Percentiles rank a stretch among this genome's conserved stretches.
These are phyloP conservation scores for Huntiella abstrusa DNA, from an alignment of 2,329 filamentous ascomycete species.

Conservation along the genomic window DNA sequence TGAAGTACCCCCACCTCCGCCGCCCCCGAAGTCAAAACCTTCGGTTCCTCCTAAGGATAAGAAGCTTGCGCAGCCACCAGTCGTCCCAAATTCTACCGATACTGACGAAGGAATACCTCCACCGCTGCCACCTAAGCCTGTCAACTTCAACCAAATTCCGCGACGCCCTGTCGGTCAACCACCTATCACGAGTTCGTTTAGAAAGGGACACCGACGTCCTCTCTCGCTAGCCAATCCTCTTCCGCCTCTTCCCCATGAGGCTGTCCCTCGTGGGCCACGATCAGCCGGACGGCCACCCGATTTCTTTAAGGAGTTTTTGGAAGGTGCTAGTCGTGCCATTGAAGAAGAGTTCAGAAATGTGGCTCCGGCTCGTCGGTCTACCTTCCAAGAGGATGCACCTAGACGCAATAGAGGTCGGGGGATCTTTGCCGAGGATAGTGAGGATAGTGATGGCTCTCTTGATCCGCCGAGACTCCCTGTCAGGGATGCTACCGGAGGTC, in stretches of 20 bases:
- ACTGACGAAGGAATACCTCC: not conserved
- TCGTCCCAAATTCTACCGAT: not conserved
- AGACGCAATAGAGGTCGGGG: not conserved
- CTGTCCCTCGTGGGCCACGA: not conserved
- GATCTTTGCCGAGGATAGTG: slow-evolving; percentile 2
- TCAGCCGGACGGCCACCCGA: not conserved
- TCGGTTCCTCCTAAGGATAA: not conserved
- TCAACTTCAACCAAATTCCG: not conserved
- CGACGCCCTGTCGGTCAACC: not conserved
- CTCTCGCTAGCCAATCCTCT: not conserved
- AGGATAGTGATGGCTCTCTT: slow-evolving; percentile 1
- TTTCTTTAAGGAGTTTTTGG: slow-evolving; percentile 1
- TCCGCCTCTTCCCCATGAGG: not conserved
- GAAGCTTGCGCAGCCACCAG: not conserved
- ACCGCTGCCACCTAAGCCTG: not conserved
- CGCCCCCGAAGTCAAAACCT: slow-evolving; percentile 5
- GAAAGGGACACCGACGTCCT: not conserved
- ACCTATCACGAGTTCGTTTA: not conserved
- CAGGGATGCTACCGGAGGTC: not conserved
- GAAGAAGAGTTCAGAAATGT: not conserved
- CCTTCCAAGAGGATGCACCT: slow-evolving; percentile 1
- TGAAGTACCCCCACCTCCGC: not conserved
- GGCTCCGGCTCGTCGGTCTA: slow-evolving; percentile 2
- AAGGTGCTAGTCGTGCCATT: not conserved
- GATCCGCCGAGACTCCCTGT: slow-evolving; percentile 7